Percentiles rank a stretch among this genome's conserved stretches.
Conservation (phyloP, 441 rosid genomes). For the Metrosideros polymorpha region DNA sequence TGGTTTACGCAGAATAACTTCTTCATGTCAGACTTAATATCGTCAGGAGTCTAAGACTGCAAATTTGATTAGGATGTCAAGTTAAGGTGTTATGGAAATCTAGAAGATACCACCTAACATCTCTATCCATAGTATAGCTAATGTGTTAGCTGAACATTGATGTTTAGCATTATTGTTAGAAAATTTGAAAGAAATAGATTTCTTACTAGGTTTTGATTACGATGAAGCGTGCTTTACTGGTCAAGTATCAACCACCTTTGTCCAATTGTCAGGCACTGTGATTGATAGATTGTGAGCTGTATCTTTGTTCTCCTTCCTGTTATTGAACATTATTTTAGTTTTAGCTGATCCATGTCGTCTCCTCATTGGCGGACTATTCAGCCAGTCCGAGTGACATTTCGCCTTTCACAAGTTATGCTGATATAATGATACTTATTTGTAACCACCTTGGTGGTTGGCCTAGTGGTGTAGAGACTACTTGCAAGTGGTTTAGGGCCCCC, state of each 20-base stretch:
- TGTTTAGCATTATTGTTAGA: neutral
- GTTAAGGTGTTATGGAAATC: neutral
- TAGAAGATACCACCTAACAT: neutral
- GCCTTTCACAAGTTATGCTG: neutral
- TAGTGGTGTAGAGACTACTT: neutral
- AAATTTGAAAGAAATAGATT: neutral
- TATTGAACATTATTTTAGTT: neutral
- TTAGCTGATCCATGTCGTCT: neutral
- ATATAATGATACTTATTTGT: neutral
- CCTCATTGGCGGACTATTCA: neutral
- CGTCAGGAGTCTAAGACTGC: neutral
- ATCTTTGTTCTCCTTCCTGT: neutral
- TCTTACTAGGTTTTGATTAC: neutral
- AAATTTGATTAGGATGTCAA: neutral
- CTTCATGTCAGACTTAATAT: neutral
- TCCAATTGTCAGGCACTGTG: neutral
- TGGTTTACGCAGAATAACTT: neutral
- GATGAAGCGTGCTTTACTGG: neutral
- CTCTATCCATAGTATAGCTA: neutral
- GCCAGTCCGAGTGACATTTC: neutral
- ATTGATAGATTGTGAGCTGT: neutral
- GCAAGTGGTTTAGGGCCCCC: neutral
- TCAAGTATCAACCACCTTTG: neutral
- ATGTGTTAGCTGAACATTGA: neutral
- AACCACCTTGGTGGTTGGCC: neutral